A percentile compares a stretch with the other conserved stretches of the same genome.
These are phyloP conservation scores for Calocera cornea DNA, from an alignment of 768 basidiomycete genomes.

Conservation along the genomic window DNA sequence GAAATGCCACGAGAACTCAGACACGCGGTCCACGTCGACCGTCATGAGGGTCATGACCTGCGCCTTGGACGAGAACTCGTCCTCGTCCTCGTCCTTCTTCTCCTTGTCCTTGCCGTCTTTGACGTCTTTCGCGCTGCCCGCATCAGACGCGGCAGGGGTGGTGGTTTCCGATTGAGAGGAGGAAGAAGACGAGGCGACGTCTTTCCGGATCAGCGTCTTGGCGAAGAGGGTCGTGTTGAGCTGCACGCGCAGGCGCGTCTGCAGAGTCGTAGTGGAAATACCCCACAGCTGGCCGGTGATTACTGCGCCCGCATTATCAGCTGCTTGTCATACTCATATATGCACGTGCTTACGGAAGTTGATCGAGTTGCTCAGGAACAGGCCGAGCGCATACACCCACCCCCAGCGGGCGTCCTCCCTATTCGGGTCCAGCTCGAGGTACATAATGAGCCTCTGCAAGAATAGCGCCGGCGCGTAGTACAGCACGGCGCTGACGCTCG, in stretches of 20 bases:
- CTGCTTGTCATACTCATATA: background rate
- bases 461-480: conserved; percentile 57
- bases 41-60: conserved; percentile 95
- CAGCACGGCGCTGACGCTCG: conserved; percentile 42
- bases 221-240: conserved; percentile 73
- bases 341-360: conserved; percentile 29
- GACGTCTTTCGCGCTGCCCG: background rate
- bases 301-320: conserved; percentile 20
- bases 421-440: conserved; percentile 49
- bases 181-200: conserved; percentile 40
- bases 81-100: conserved; percentile 34
- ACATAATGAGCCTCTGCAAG: conserved; percentile 43
- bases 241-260: conserved; percentile 57
- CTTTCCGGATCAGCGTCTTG: conserved; percentile 77
- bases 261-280: conserved; percentile 50
- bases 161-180: conserved; percentile 25
- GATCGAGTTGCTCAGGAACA: conserved; percentile 35
- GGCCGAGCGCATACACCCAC: conserved; percentile 46
- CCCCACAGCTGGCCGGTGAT: conserved; percentile 62
- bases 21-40: conserved; percentile 80
- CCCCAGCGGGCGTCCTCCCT: conserved; percentile 52
- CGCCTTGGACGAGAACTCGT: conserved; percentile 41
- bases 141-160: background rate
- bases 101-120: conserved; percentile 44
- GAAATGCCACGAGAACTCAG: conserved; percentile 69